phyloP scores from a whole-genome alignment of 768 basidiomycete species.

The Hericium alpestre region DNA sequence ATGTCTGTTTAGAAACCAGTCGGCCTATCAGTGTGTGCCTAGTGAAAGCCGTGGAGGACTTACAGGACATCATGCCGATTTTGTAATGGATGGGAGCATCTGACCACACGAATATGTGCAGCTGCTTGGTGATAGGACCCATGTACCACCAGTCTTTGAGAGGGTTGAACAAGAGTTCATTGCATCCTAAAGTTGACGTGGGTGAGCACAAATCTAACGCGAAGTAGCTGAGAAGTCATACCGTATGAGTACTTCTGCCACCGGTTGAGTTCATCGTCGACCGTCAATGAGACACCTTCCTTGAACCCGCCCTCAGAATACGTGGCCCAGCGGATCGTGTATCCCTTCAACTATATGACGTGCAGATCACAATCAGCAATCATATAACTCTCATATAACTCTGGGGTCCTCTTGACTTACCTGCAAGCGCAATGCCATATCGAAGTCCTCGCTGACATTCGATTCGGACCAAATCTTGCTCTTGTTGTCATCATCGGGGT shows the following conservation, averaged over 20 bases:
- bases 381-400: too few species aligned
- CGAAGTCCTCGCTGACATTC: too few species aligned
- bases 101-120: conserved; percentile 70
- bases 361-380: not conserved
- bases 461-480: conserved; percentile 72
- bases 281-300: too few species aligned
- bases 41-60: conserved; percentile 16
- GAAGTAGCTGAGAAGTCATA: conserved; percentile 13
- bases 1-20: conserved; percentile 19
- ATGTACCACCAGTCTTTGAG: too few species aligned
- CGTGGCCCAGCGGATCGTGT: conserved; percentile 76
- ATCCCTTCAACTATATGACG: conserved; percentile 35
- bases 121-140: too few species aligned
- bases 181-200: too few species aligned
- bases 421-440: too few species aligned
- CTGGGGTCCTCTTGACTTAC: conserved; percentile 2
- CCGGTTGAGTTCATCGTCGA: conserved; percentile 82
- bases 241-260: conserved; percentile 89
- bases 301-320: too few species aligned
- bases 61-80: conserved; percentile 66
- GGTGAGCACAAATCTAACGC: too few species aligned
- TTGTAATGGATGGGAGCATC: conserved; percentile 74
- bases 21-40: not conserved
- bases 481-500: conserved; percentile 48
- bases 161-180: too few species aligned